phyloP scores from a whole-genome alignment of 805 yeast genomes.

The Pichia sporocuriosa region DNA sequence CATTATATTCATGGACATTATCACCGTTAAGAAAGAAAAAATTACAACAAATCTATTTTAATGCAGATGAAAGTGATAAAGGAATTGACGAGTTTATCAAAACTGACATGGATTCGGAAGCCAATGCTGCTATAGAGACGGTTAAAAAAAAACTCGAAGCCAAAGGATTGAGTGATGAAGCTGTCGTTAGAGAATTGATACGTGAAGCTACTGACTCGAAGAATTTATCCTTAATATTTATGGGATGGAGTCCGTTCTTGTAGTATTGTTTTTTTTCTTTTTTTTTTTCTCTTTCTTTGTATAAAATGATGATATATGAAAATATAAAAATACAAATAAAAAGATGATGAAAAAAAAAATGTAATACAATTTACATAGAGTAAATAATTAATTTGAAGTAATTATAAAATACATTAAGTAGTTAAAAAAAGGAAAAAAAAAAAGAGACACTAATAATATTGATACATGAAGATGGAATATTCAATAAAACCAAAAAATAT shows the following conservation, averaged over 20 bases:
- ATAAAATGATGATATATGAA: no score
- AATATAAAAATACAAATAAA: not conserved
- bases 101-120: constrained; percentile 50
- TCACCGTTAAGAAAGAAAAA: constrained; percentile 63
- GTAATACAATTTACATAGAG: no score
- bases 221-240: constrained; percentile 67
- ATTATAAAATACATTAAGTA: not conserved
- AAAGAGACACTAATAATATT: not conserved
- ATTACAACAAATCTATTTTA: constrained; percentile 36
- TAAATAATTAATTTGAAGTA: no score
- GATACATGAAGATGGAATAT: not conserved
- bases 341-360: not conserved
- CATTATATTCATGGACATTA: constrained; percentile 84
- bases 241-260: constrained; percentile 82
- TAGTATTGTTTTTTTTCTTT: constrained; percentile 20
- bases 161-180: constrained; percentile 69
- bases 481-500: not conserved
- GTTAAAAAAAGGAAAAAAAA: not conserved
- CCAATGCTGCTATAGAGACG: constrained; percentile 66
- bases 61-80: constrained; percentile 14
- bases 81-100: constrained; percentile 18
- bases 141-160: constrained; percentile 67
- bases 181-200: constrained; percentile 74
- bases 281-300: no score
- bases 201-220: constrained; percentile 63